Base-by-base conservation (phyloP, 2,329 filamentous ascomycete genomes). In the Sclerotinia trifoliorum region DNA sequence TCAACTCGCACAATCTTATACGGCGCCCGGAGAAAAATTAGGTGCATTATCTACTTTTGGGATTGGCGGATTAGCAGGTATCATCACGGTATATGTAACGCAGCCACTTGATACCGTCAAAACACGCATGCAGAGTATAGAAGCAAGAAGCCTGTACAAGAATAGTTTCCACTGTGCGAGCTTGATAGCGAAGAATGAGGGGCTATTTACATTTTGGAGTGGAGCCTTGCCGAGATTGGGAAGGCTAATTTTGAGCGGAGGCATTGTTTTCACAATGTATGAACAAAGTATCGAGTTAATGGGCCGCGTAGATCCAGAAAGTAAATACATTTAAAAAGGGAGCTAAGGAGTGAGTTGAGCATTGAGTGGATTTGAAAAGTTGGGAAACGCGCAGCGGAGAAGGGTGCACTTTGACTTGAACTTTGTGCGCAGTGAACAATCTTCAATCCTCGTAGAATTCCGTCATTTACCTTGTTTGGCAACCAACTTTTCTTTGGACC, bases 191-290 rank as follows among this genome's bases (percentile, higher is more conserved):
- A 91, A 88, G 80, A 88, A 97, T 65, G 95, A 99, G 80, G 94
- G 95, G 2, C 67, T 98, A 17, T 78, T 94, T 52, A 97, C 94
- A 0, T 91, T 98, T 73, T 99, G 95, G 95, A 94, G 92, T 73
- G 95, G 95, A 35, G 94, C 95, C 29, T 77, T 98, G 73, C 95
- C 95, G 1, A 84, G 95, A 66, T 80, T 99, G 75, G 94, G 88
- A 32, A 84, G 95, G 68, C 79, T 99, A 74, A 91, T 97, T 54
- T 80, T 98, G 79, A 97, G 93, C 76, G 95, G 95, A 67, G 95
- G 95, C 24, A 97, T 99, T 76, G 95, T 99, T 52, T 99, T 99
- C 77, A 96, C 95, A 29, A 96, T 98, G 89, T 95, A 97, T 78
- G 94, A 98, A 82, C 97, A 97, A 85, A 91, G 90, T 69, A 98